These are phyloP conservation scores for Pythium chondricola DNA, from an alignment of 352 stramenopile genomes.

Conservation along the genomic window DNA sequence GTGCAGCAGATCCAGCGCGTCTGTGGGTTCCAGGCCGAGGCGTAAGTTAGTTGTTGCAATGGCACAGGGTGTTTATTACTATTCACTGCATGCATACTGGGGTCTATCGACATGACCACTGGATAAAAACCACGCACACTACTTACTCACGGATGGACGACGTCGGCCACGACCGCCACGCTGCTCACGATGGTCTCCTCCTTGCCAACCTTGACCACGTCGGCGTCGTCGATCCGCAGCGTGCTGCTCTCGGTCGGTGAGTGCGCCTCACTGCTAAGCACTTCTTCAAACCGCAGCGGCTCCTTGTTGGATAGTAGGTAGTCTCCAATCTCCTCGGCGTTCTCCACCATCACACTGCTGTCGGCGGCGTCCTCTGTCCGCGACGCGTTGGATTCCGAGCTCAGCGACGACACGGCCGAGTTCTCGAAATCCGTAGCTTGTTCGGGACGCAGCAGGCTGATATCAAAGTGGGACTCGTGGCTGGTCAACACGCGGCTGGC, in stretches of 20 bases:
- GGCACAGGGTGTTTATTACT: too few relatives aligned
- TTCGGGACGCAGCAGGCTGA: constrained; percentile 61
- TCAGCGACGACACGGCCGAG: constrained; percentile 54
- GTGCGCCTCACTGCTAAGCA: neutral
- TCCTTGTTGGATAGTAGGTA: neutral
- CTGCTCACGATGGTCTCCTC: neutral
- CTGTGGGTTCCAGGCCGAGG: constrained; percentile 1
- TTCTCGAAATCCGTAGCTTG: constrained; percentile 62
- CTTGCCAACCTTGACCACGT: constrained; percentile 5
- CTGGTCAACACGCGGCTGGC: constrained; percentile 23
- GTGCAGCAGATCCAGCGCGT: constrained; percentile 11
- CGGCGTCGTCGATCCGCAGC: constrained; percentile 1
- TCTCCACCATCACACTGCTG: constrained; percentile 6
- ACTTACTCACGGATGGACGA: constrained; percentile 5
- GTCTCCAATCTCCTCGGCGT: constrained; percentile 1
- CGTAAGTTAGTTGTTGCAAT: too few relatives aligned
- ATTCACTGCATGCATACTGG: too few relatives aligned
- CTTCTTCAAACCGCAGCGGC: neutral
- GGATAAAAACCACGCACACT: constrained; percentile 1
- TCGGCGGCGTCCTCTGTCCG: constrained; percentile 6
- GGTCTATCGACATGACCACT: neutral
- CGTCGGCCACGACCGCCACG: neutral
- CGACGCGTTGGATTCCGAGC: constrained; percentile 24
- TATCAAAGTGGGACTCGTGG: constrained; percentile 62
- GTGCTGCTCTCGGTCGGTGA: constrained; percentile 15